Percentiles rank a stretch among this genome's conserved stretches.
phyloP scores from a whole-genome alignment of 2,329 filamentous ascomycete genomes.

The Sordariomycetes sp. region DNA sequence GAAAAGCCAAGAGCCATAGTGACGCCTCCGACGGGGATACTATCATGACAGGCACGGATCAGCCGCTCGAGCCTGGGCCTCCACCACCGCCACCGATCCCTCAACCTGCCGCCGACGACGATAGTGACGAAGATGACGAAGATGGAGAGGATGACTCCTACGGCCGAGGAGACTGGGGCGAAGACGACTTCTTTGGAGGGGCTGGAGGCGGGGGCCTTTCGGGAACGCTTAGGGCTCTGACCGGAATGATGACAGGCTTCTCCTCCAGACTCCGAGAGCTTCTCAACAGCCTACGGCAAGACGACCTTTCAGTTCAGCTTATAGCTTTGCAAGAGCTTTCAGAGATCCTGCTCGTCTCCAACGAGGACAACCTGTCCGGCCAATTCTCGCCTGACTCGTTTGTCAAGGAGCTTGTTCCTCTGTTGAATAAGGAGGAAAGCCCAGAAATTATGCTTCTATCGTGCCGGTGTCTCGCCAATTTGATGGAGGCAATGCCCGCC shows the following conservation, averaged over 20 bases:
- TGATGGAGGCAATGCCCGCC: constrained; percentile 93
- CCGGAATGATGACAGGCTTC: constrained; percentile 84
- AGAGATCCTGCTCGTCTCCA: constrained; percentile 86
- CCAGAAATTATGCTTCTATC: constrained; percentile 96
- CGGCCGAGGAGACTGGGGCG: constrained; percentile 50
- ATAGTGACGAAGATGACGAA: constrained; percentile 9
- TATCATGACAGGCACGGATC: constrained; percentile 62
- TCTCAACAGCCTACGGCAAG: constrained; percentile 65
- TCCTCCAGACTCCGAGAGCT: constrained; percentile 72
- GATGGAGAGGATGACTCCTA: constrained; percentile 14
- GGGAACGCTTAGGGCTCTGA: constrained; percentile 75
- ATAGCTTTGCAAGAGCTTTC: constrained; percentile 90
- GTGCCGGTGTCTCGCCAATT: constrained; percentile 87
- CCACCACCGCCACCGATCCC: constrained; percentile 32
- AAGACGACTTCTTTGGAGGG: constrained; percentile 49
- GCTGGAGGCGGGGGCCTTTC: constrained; percentile 69
- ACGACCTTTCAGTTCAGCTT: constrained; percentile 82
- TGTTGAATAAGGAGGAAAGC: constrained; percentile 95
- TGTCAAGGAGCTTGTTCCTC: constrained; percentile 81
- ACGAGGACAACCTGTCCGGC: constrained; percentile 90
- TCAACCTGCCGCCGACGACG: constrained; percentile 8
- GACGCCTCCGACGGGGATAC: constrained; percentile 53
- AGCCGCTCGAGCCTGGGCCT: constrained; percentile 31
- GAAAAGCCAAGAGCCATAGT: constrained; percentile 44
- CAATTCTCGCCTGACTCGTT: constrained; percentile 92